These are phyloP conservation scores for Amauroascus niger DNA, from an alignment of 2,329 filamentous ascomycete species.

Conservation along the genomic window DNA sequence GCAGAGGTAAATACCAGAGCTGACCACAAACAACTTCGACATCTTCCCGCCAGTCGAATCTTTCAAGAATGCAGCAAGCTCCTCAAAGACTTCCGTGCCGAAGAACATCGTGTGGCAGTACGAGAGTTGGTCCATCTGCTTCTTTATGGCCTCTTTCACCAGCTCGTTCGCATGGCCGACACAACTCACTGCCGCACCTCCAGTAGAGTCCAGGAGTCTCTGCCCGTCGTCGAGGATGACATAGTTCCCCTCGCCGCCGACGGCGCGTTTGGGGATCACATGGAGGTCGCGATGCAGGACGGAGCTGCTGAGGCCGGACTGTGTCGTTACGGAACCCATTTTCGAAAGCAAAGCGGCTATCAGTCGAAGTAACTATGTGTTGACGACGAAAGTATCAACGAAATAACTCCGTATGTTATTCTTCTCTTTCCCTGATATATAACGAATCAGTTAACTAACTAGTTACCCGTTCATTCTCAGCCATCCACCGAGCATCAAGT, in stretches of 20 bases:
- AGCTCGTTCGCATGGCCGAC: constrained; percentile 57
- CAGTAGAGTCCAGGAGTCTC: constrained; percentile 59
- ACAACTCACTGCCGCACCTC: constrained; percentile 62
- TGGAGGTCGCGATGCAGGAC: constrained; percentile 47
- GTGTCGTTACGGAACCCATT: not conserved
- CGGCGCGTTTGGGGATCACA: constrained; percentile 39
- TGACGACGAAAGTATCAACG: too few relatives aligned
- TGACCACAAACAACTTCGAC: constrained; percentile 47
- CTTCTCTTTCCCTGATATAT: too few relatives aligned
- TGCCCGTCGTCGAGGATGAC: constrained; percentile 48
- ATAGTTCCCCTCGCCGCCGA: constrained; percentile 43
- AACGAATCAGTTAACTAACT: too few relatives aligned
- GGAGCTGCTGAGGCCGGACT: constrained; percentile 13
- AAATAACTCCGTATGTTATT: too few relatives aligned
- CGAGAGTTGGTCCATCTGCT: constrained; percentile 50
- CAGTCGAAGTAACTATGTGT: too few relatives aligned
- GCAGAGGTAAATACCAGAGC: constrained; percentile 41
- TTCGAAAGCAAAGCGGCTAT: not conserved
- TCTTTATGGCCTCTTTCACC: constrained; percentile 50
- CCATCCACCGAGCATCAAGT: too few relatives aligned
- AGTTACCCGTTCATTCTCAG: too few relatives aligned
- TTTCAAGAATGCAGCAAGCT: constrained; percentile 43
- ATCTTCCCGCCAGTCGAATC: constrained; percentile 45
- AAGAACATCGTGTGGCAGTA: constrained; percentile 55
- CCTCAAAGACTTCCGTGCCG: constrained; percentile 44